Evolutionary conservation across 2,329 filamentous ascomycete genomes (phyloP).

Genomic region (Penicillium sp.): DNA sequence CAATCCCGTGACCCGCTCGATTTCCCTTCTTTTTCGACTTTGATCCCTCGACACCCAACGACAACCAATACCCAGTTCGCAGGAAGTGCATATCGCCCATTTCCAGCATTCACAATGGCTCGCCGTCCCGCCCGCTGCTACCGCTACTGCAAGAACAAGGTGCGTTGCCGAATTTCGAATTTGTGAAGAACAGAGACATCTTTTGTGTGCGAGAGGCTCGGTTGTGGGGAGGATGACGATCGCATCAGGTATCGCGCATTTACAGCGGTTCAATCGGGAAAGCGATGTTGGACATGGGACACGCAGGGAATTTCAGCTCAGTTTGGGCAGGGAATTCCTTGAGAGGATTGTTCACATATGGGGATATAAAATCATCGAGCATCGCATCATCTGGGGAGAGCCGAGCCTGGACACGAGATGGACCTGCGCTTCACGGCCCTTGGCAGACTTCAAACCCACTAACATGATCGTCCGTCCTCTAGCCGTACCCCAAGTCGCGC

Average conservation of each 20-base stretch:
- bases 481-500: constrained; percentile 98
- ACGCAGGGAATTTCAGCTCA: background rate
- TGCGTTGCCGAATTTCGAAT: constrained; percentile 46
- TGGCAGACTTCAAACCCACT: constrained; percentile 12
- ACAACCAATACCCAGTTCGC: constrained; percentile 40
- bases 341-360: too few species aligned
- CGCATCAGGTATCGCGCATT: constrained; percentile 5
- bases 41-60: constrained; percentile 31
- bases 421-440: background rate
- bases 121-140: constrained; percentile 99
- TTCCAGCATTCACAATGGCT: constrained; percentile 79
- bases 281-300: background rate
- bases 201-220: constrained; percentile 22
- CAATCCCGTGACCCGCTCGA: constrained; percentile 25
- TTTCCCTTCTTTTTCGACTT: constrained; percentile 26
- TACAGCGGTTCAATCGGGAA: background rate
- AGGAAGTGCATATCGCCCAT: constrained; percentile 43
- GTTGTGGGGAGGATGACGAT: constrained; percentile 24
- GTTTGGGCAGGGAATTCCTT: too few species aligned
- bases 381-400: background rate
- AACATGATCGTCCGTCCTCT: constrained; percentile 9
- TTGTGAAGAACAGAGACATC: constrained; percentile 11
- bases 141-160: constrained; percentile 99
- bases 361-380: background rate
- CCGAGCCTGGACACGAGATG: background rate